Conservation (phyloP, 345 rosid species). For the Salix brachista region DNA sequence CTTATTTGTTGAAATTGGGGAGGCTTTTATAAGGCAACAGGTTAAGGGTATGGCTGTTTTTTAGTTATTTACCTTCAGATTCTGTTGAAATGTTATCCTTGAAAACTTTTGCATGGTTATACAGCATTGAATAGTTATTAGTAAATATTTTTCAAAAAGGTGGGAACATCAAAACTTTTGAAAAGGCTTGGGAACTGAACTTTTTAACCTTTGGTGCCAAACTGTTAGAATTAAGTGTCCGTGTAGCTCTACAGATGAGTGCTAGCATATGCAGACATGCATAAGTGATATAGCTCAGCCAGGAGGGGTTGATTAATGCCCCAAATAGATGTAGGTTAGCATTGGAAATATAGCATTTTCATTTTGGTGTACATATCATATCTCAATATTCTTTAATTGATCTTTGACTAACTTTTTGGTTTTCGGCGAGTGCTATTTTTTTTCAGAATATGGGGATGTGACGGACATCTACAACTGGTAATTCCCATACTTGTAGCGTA, state of each 20-base stretch:
- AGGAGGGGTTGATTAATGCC: not conserved
- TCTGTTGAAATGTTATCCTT: not conserved
- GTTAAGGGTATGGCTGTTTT: conserved; percentile 42
- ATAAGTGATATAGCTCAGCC: not conserved
- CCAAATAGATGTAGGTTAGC: not conserved
- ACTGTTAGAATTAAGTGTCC: not conserved
- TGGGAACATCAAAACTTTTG: not conserved
- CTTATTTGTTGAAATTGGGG: conserved; percentile 75
- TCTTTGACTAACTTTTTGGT: conserved; percentile 1
- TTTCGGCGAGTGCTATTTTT: conserved; percentile 7
- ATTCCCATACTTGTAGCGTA: conserved; percentile 14
- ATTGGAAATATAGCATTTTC: not conserved
- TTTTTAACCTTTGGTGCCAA: not conserved
- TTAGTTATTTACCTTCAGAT: not conserved
- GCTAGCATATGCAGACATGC: not conserved
- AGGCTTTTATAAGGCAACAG: conserved; percentile 79
- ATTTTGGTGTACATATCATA: not conserved
- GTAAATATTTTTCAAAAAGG: not conserved
- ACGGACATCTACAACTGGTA: conserved; percentile 96
- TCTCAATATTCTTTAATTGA: not conserved
- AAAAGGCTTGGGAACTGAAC: not conserved
- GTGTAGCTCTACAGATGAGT: not conserved
- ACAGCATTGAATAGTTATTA: not conserved
- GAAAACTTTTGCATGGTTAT: not conserved
- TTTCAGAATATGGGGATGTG: conserved; percentile 91